Base-by-base conservation (phyloP, 371 early-diverging fungal species). In the Mucor piriformis region DNA sequence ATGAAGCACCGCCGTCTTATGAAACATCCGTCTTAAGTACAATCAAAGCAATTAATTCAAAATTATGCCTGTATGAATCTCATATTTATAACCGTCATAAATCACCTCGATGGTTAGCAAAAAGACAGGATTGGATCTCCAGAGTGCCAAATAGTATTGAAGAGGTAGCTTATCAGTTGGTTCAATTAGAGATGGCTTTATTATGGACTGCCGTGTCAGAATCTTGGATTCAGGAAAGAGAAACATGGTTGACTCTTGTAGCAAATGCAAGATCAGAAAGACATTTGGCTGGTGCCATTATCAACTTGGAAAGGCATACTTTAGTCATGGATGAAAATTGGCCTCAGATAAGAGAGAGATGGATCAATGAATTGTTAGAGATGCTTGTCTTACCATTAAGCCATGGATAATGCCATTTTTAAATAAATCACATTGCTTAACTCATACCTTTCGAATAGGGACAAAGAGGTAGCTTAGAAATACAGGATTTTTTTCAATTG, bases 121-220 rank as follows among this genome's bases (percentile, higher is more conserved):
- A 68, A 21, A 50, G 81, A 38, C 37, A 51, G 3, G 72, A 66
- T 25, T 80, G 81, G 81, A 44, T 74, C 1, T 52, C 63, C 13
- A 58, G 72, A 18, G 66, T 67, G n/a, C 75, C 81, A 0, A 50
- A 40, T 3, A 77, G 61, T 34, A 75, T 77, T 25, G 77, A 80
- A 23, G 74, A 77, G 40, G 63, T 77, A 2, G 81, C 81, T 1
- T 75, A 64, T 51, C 76, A 75, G 42, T 59, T 80, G 11, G 73
- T 80, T 21, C 73, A 80, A 44, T 54, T 80, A 16, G 81, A 80
- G 37, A 80, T 77, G 76, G 77, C 77, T 3, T 50, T 80, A 42
- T 56, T 77, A 10, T 80, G 77, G 77, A 73, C 81, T 0, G 77
- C 81, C 1, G 77, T 80, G 1, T 60, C 77, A 3, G 77, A 80